Conservation (phyloP, 139 green algal species). For the Chlorella ohadii region DNA sequence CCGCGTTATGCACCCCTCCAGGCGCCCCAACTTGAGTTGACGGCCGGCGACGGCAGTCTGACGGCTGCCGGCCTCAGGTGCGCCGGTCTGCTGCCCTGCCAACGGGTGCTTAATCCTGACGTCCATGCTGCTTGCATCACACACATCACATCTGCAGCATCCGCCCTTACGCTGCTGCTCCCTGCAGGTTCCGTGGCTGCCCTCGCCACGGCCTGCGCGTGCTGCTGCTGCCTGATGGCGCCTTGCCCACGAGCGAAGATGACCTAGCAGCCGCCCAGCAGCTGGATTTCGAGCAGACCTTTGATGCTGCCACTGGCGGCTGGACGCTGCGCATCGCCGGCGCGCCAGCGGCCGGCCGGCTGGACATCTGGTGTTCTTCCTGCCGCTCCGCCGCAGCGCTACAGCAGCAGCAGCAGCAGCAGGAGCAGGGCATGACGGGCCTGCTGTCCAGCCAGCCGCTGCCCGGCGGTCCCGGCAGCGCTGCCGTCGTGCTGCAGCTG, state of each 20-base stretch:
- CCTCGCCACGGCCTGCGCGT: neutral
- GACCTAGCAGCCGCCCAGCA: neutral
- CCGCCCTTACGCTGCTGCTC: neutral
- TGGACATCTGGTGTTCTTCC: neutral
- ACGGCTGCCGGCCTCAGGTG: constrained; percentile 1
- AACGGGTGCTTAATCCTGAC: neutral
- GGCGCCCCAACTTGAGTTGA: neutral
- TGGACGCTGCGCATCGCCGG: neutral
- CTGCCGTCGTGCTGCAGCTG: neutral
- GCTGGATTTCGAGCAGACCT: constrained; percentile 16
- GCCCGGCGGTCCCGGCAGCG: too few species aligned
- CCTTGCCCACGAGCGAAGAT: neutral
- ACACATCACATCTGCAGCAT: too few species aligned
- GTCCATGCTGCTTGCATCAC: neutral
- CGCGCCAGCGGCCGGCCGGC: neutral
- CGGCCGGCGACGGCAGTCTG: neutral
- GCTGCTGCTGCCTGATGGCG: neutral
- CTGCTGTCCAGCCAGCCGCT: neutral
- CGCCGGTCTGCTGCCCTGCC: neutral
- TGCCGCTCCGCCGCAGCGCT: neutral
- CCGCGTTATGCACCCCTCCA: neutral
- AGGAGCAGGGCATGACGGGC: neutral
- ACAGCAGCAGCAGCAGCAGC: too few species aligned
- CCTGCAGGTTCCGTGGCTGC: constrained; percentile 15
- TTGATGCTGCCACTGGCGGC: neutral